Conservation (phyloP, 495 filamentous ascomycete genomes). For the Elaphomyces granulatus region DNA sequence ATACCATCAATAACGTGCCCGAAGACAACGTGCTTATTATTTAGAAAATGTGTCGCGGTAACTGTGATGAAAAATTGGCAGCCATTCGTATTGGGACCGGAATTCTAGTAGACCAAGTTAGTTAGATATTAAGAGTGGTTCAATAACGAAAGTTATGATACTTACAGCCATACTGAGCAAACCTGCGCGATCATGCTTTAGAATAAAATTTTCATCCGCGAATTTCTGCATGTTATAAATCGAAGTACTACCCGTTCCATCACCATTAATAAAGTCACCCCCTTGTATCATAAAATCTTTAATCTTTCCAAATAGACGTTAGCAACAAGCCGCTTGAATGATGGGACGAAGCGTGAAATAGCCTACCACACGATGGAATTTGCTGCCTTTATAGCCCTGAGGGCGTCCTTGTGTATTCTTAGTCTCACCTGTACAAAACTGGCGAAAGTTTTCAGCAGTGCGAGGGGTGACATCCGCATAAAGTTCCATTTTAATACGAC, state of each 20-base stretch:
- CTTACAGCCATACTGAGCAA: constrained; percentile 87
- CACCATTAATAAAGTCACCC: constrained; percentile 88
- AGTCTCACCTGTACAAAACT: constrained; percentile 90
- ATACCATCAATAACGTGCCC: constrained; percentile 82
- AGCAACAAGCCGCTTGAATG: neutral
- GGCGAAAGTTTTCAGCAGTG: constrained; percentile 93
- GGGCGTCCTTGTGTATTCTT: constrained; percentile 69
- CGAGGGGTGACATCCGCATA: constrained; percentile 71
- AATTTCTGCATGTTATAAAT: constrained; percentile 83
- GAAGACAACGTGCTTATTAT: constrained; percentile 92
- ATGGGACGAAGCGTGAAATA: neutral
- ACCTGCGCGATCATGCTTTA: constrained; percentile 65
- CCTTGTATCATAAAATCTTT: constrained; percentile 96
- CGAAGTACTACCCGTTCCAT: constrained; percentile 75
- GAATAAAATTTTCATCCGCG: constrained; percentile 74
- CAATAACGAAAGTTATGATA: constrained; percentile 7
- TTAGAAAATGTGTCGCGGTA: constrained; percentile 71
- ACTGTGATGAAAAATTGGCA: constrained; percentile 97
- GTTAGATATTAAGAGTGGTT: neutral
- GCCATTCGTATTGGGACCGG: constrained; percentile 86
- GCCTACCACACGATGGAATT: constrained; percentile 88
- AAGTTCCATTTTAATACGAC: constrained; percentile 87
- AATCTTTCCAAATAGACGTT: constrained; percentile 42
- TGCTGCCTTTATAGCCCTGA: constrained; percentile 85
- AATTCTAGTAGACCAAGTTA: constrained; percentile 59